These are phyloP conservation scores for Nannizziopsis barbatae DNA, from an alignment of 2,329 filamentous ascomycete genomes.

Conservation along the genomic window DNA sequence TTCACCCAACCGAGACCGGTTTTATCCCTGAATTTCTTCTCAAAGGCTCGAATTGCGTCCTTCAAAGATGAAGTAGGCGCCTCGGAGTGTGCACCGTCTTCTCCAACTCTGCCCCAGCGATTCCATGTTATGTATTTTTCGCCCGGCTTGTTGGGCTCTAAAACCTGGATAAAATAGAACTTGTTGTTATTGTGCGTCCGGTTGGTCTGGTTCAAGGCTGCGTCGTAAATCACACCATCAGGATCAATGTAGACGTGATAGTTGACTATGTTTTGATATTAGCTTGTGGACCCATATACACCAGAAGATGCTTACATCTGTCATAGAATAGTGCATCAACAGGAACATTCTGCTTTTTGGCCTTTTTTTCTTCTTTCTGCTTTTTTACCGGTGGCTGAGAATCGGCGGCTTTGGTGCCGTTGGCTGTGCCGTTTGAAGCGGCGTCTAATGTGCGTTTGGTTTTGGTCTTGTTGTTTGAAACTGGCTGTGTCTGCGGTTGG, in stretches of 20 bases:
- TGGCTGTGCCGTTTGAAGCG: conserved; percentile 15
- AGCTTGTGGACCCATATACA: background rate
- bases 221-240: conserved; percentile 61
- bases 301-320: conserved; percentile 11
- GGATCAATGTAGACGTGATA: conserved; percentile 54
- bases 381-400: conserved; percentile 25
- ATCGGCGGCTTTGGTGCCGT: conserved; percentile 18
- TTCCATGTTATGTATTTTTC: conserved; percentile 54
- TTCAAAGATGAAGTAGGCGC: conserved; percentile 31
- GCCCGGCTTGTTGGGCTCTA: conserved; percentile 27
- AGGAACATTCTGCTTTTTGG: conserved; percentile 32
- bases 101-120: conserved; percentile 66
- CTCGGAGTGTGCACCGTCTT: conserved; percentile 37
- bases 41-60: conserved; percentile 36
- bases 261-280: conserved; percentile 10
- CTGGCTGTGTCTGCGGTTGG: conserved; percentile 13
- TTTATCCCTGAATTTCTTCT: conserved; percentile 49
- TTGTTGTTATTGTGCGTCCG: conserved; percentile 66
- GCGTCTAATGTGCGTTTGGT: conserved; percentile 22
- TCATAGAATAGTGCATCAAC: conserved; percentile 38
- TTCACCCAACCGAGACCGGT: conserved; percentile 43
- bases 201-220: conserved; percentile 68
- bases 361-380: conserved; percentile 29
- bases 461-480: conserved; percentile 22
- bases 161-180: conserved; percentile 63